Conservation (phyloP, 371 early-diverging fungal genomes). For the Apophysomyces ossiformis region DNA sequence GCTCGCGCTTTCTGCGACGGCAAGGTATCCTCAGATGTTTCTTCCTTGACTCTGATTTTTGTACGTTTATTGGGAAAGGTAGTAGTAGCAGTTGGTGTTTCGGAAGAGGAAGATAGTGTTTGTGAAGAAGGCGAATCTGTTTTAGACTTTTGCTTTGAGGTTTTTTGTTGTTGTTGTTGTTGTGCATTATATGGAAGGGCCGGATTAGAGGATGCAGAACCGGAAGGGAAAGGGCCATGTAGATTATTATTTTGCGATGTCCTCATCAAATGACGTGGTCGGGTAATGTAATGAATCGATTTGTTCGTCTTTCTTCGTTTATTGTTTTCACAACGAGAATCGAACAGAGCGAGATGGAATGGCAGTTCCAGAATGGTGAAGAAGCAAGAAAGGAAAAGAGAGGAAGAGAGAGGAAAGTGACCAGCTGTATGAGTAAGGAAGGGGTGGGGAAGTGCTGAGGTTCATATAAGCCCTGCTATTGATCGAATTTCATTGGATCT, state of each 20-base stretch:
- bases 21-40: not conserved
- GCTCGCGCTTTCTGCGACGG: not conserved
- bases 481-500: too few relatives aligned
- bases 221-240: not conserved
- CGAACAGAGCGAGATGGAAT: too few relatives aligned
- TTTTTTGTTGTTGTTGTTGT: too few relatives aligned
- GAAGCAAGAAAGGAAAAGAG: not conserved
- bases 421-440: not conserved
- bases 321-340: not conserved
- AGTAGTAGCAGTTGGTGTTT: not conserved
- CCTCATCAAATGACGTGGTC: not conserved
- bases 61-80: not conserved
- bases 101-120: not conserved
- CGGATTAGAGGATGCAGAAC: too few relatives aligned
- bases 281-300: not conserved
- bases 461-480: too few relatives aligned
- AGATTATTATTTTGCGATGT: not conserved
- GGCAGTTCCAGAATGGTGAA: not conserved
- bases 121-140: not conserved
- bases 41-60: not conserved
- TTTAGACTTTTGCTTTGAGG: too few relatives aligned
- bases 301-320: slow-evolving; percentile 3
- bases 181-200: too few relatives aligned
- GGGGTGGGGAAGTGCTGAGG: too few relatives aligned
- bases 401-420: not conserved